phyloP scores from a whole-genome alignment of 1,284 basidiomycete genomes.

The Ceraceosorus guamensis region DNA sequence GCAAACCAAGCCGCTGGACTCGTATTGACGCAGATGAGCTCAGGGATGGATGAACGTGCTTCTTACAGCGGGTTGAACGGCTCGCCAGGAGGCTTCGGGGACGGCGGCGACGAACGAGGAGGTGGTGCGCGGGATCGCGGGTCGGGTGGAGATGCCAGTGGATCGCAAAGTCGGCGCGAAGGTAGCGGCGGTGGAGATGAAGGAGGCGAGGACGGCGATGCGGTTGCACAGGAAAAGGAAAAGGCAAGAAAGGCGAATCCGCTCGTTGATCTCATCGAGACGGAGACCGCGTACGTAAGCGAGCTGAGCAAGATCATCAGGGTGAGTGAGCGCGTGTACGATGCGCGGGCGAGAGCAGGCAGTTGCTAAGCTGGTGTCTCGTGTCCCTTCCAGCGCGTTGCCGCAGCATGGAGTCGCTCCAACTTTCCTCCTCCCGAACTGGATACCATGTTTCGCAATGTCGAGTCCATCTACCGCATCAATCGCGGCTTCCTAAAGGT shows the following conservation, averaged over 20 bases:
- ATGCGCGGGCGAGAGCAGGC: neutral
- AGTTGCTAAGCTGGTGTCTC: conserved; percentile 1
- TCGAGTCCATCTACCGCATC: conserved; percentile 84
- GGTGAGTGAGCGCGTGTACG: conserved; percentile 55
- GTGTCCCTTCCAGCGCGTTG: conserved; percentile 96
- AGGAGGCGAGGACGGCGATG: conserved; percentile 6
- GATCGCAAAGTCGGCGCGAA: too few species aligned
- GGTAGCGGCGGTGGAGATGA: too few species aligned
- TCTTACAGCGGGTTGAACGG: too few species aligned
- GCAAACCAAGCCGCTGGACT: too few species aligned
- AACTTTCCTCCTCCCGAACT: conserved; percentile 88
- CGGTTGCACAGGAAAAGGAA: conserved; percentile 4
- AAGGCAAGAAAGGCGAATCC: conserved; percentile 57
- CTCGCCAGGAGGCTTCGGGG: too few species aligned
- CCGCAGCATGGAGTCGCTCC: conserved; percentile 87
- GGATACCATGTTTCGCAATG: conserved; percentile 85
- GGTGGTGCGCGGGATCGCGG: too few species aligned
- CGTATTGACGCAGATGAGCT: too few species aligned
- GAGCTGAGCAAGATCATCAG: conserved; percentile 81
- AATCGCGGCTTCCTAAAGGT: conserved; percentile 62
- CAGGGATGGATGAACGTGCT: too few species aligned
- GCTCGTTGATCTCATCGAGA: conserved; percentile 83
- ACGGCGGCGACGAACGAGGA: too few species aligned
- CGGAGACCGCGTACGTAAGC: conserved; percentile 87
- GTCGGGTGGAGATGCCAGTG: too few species aligned